Percentiles rank a stretch among this genome's conserved stretches.
These are phyloP conservation scores for Neofusicoccum cordaticola DNA, from an alignment of 2,329 filamentous ascomycete genomes.

Conservation along the genomic window DNA sequence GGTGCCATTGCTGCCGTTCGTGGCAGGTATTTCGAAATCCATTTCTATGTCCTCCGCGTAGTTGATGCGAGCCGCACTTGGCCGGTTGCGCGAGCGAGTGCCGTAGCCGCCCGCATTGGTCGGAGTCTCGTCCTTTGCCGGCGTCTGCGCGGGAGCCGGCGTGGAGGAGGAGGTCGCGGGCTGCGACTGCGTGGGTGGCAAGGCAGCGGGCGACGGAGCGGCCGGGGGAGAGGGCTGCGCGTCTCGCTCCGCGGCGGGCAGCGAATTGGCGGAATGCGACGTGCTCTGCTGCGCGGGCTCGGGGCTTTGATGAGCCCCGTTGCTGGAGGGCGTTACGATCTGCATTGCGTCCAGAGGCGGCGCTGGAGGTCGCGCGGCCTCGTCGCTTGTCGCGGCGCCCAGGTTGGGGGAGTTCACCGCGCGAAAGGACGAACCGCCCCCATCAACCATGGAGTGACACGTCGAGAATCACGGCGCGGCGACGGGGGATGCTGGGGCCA, in stretches of 20 bases:
- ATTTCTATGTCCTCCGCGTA: constrained; percentile 94
- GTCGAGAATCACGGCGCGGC: constrained; percentile 9
- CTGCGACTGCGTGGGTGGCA: constrained; percentile 27
- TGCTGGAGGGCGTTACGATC: constrained; percentile 29
- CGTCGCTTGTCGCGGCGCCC: constrained; percentile 30
- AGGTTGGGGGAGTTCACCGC: constrained; percentile 30
- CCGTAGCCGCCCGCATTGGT: constrained; percentile 68
- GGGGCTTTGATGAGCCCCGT: background rate
- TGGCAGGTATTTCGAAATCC: constrained; percentile 71
- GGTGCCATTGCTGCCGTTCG: constrained; percentile 58
- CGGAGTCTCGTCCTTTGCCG: constrained; percentile 28
- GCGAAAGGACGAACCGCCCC: constrained; percentile 31
- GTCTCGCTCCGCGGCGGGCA: constrained; percentile 20
- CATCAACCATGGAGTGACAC: constrained; percentile 32
- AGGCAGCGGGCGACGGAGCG: constrained; percentile 27
- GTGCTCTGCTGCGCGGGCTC: constrained; percentile 29
- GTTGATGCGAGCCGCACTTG: constrained; percentile 76
- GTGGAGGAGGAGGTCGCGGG: constrained; percentile 27
- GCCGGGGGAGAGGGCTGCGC: constrained; percentile 17
- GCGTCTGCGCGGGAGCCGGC: constrained; percentile 30
- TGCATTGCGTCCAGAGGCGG: constrained; percentile 21
- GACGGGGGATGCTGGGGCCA: constrained; percentile 5
- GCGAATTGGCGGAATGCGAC: constrained; percentile 35
- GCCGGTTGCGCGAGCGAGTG: constrained; percentile 88
- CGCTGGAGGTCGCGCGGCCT: constrained; percentile 28